Conservation (phyloP, 2,329 filamentous ascomycete species). For the Fusarium foetens region DNA sequence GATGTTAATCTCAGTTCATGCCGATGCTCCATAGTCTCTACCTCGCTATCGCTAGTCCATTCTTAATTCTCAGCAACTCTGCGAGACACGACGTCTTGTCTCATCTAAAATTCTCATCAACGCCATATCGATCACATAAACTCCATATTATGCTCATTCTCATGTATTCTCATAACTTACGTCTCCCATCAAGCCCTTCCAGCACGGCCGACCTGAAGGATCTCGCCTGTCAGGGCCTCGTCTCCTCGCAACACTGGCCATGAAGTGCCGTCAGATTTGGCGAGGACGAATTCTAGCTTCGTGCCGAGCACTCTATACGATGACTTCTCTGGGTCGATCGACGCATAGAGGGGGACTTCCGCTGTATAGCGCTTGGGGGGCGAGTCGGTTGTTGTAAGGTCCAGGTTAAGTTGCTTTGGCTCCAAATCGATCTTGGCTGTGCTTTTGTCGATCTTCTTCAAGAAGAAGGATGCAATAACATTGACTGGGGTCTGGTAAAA, state of each 20-base stretch:
- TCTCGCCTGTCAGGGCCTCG: conserved; percentile 75
- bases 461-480: conserved; percentile 91
- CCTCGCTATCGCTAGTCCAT: conserved; percentile 7
- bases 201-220: conserved; percentile 88
- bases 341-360: conserved; percentile 77
- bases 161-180: neutral
- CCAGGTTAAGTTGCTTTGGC: conserved; percentile 72
- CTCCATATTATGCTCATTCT: conserved; percentile 30
- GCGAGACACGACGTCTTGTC: neutral
- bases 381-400: conserved; percentile 85
- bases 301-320: conserved; percentile 86
- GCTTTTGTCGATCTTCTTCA: conserved; percentile 95
- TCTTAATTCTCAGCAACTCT: conserved; percentile 5
- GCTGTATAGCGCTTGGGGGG: conserved; percentile 80
- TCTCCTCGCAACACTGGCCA: conserved; percentile 89
- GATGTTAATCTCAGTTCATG: conserved; percentile 2
- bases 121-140: conserved; percentile 30
- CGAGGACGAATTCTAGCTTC: conserved; percentile 84
- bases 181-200: conserved; percentile 59
- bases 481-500: conserved; percentile 91
- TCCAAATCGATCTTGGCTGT: conserved; percentile 77
- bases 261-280: conserved; percentile 76
- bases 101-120: conserved; percentile 24
- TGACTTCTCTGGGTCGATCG: conserved; percentile 80
- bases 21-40: neutral